phyloP scores from a whole-genome alignment of 1,284 basidiomycete species.

The Ustilago curta region DNA sequence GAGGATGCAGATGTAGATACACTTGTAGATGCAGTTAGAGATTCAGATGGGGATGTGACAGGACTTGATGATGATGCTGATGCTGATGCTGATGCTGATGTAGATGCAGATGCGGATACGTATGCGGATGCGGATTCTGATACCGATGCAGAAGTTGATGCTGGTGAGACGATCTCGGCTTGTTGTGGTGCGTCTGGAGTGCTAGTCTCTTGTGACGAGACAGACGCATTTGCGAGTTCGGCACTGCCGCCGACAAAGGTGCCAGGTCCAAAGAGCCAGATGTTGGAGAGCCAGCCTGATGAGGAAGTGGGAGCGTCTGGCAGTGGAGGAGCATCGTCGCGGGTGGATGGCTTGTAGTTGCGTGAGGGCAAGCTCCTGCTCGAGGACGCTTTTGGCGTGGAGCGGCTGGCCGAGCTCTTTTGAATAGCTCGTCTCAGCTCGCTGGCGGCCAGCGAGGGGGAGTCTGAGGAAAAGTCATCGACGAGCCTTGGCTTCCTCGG shows the following conservation, averaged over 20 bases:
- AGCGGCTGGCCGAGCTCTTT: slow-evolving; percentile 10
- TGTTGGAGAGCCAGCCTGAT: slow-evolving; percentile 37
- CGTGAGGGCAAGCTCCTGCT: slow-evolving; percentile 49
- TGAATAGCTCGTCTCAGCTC: slow-evolving; percentile 33
- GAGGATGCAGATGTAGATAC: slow-evolving; percentile 1
- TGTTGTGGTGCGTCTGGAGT: neutral
- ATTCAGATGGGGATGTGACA: slow-evolving; percentile 4
- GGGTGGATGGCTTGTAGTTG: slow-evolving; percentile 11
- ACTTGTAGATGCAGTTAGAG: slow-evolving; percentile 1
- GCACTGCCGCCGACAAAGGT: slow-evolving; percentile 12
- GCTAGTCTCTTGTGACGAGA: neutral
- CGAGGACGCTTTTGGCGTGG: slow-evolving; percentile 17
- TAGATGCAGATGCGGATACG: slow-evolving; percentile 3
- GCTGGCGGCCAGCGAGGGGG: slow-evolving; percentile 39
- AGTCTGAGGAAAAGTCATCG: slow-evolving; percentile 39
- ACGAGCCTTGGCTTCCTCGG: slow-evolving; percentile 24
- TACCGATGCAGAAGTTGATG: slow-evolving; percentile 4
- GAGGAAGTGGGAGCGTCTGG: slow-evolving; percentile 13
- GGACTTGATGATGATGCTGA: slow-evolving; percentile 6
- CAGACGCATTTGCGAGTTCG: neutral
- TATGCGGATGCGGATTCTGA: slow-evolving; percentile 7
- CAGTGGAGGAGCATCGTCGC: slow-evolving; percentile 9
- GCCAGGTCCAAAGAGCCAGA: slow-evolving; percentile 48
- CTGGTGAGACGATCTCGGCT: slow-evolving; percentile 1
- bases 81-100: slow-evolving; percentile 6